Evolutionary conservation across 2,329 filamentous ascomycete species (phyloP).

Genomic region (Ambrosiella cleistominuta): DNA sequence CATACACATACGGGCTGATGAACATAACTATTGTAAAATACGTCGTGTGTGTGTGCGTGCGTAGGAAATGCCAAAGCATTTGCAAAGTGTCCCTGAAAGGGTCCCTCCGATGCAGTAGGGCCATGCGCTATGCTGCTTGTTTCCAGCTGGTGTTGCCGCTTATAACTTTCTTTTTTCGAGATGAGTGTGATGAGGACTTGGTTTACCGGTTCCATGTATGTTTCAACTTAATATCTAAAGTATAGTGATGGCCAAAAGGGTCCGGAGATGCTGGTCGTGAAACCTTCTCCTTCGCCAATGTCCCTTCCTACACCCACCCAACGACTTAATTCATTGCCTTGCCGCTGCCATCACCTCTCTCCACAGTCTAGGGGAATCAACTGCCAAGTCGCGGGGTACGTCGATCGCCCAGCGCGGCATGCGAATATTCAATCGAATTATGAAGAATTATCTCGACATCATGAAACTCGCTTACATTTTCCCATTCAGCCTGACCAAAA

Average conservation of each 20-base stretch:
- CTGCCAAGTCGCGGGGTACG: neutral
- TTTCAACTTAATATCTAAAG: too few species aligned
- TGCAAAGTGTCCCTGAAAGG: neutral
- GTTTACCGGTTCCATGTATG: neutral
- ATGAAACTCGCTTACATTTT: neutral
- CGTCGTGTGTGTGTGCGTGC: neutral
- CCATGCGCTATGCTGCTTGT: neutral
- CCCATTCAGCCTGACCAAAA: neutral
- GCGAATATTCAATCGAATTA: neutral
- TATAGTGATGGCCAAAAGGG: too few species aligned
- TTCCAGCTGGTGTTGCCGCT: too few species aligned
- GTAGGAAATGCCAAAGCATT: conserved; percentile 1
- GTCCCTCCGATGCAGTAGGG: neutral
- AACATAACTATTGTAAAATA: neutral
- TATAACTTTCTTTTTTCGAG: too few species aligned
- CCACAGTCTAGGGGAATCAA: neutral
- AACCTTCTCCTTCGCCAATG: neutral
- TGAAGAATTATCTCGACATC: neutral
- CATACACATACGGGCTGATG: neutral
- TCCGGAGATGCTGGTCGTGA: neutral
- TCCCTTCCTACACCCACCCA: neutral
- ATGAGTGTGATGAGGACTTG: neutral
- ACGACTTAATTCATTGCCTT: neutral
- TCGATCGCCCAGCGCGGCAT: neutral
- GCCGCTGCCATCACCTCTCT: neutral